These are phyloP conservation scores for Carex myosuroides DNA, from an alignment of 176 grass and related monocot genomes.

Conservation along the genomic window DNA sequence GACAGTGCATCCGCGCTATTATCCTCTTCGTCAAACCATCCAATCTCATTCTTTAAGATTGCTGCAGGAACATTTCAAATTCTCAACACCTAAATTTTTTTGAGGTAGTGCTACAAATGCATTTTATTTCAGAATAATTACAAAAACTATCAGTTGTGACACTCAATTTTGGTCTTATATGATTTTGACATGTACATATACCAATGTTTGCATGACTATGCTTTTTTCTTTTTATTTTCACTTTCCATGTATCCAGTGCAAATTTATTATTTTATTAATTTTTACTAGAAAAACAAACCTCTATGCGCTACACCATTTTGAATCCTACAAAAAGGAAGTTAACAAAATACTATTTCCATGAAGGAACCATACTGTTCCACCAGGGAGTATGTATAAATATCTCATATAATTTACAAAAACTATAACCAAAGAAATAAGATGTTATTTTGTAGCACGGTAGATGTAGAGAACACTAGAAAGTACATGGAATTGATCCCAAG, in stretches of 20 bases:
- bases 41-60: conserved; percentile 92
- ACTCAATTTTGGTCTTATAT: background rate
- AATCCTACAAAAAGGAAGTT: background rate
- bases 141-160: background rate
- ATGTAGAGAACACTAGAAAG: background rate
- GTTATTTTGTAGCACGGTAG: background rate
- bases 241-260: background rate
- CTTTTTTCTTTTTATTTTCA: background rate
- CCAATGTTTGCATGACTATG: background rate
- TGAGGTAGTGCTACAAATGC: background rate
- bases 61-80: conserved; percentile 35
- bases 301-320: background rate
- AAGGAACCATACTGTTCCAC: background rate
- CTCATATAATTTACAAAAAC: background rate
- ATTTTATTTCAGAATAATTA: background rate
- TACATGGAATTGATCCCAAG: background rate
- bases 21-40: conserved; percentile 98
- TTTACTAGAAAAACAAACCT: background rate
- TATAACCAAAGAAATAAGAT: background rate
- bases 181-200: background rate
- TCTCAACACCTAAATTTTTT: background rate
- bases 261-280: background rate
- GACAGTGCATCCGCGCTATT: conserved; percentile 84
- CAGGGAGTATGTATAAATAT: no score
- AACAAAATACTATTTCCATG: background rate